Evolutionary conservation across 352 stramenopile species (phyloP).

Genomic region (Phytophthora pisi): DNA sequence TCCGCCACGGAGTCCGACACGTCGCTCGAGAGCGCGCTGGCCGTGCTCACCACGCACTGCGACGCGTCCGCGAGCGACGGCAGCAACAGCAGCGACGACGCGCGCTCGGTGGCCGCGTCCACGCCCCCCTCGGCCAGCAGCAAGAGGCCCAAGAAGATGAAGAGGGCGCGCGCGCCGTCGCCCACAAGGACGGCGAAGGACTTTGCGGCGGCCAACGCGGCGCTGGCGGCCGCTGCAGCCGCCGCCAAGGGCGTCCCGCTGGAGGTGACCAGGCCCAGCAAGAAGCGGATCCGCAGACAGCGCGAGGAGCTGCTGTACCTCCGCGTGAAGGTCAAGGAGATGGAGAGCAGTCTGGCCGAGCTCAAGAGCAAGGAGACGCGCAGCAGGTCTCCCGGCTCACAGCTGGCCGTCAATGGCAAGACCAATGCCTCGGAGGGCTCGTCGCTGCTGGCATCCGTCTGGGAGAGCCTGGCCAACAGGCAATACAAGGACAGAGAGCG

Average conservation of each 20-base stretch:
- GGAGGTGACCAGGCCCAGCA: conserved; percentile 30
- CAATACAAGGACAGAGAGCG: conserved; percentile 47
- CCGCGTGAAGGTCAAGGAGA: conserved; percentile 48
- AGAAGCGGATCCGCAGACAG: conserved; percentile 50
- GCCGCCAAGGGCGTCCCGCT: conserved; percentile 2
- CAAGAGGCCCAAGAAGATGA: conserved; percentile 27
- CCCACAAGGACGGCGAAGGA: conserved; percentile 22
- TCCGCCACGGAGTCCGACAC: conserved; percentile 12
- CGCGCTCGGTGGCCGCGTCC: not conserved
- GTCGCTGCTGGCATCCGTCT: conserved; percentile 36
- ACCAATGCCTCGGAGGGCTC: conserved; percentile 10
- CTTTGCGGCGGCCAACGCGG: conserved; percentile 19
- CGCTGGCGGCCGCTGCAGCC: conserved; percentile 8
- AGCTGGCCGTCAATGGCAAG: conserved; percentile 23
- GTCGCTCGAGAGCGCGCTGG: conserved; percentile 28
- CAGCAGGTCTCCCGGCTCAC: conserved; percentile 8
- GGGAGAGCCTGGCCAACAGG: conserved; percentile 43
- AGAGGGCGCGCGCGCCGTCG: conserved; percentile 27
- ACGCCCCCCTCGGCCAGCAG: not conserved
- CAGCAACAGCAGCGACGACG: conserved; percentile 18
- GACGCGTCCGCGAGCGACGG: conserved; percentile 23
- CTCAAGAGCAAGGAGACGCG: conserved; percentile 22
- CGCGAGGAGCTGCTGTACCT: conserved; percentile 52
- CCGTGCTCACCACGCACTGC: conserved; percentile 32
- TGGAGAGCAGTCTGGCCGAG: conserved; percentile 41